These are phyloP conservation scores for Xylariales sp. DNA, from an alignment of 2,329 filamentous ascomycete species.

Conservation along the genomic window DNA sequence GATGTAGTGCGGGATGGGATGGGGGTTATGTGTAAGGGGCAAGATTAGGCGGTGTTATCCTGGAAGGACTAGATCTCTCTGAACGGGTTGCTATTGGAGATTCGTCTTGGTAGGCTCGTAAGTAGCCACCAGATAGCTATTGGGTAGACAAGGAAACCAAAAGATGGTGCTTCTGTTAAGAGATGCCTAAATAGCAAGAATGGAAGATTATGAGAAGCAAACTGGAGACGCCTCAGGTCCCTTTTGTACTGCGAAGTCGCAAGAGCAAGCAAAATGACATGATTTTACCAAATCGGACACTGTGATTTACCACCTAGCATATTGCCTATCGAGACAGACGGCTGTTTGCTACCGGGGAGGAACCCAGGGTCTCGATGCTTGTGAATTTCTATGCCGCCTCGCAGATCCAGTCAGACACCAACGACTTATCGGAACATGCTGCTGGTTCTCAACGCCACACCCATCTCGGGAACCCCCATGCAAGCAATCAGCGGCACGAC, in stretches of 20 bases:
- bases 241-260: too few species aligned
- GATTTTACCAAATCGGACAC: too few species aligned
- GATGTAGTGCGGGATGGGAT: slow-evolving; percentile 26
- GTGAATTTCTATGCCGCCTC: slow-evolving; percentile 12
- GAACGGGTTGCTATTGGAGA: background rate
- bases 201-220: slow-evolving; percentile 3
- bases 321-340: too few species aligned
- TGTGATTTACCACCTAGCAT: too few species aligned
- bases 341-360: too few species aligned
- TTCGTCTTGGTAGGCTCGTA: background rate
- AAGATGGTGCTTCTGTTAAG: background rate
- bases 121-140: background rate
- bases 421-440: too few species aligned
- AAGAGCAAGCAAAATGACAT: too few species aligned
- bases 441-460: too few species aligned
- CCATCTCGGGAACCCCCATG: slow-evolving; percentile 33
- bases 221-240: slow-evolving; percentile 14
- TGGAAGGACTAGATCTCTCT: too few species aligned
- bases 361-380: slow-evolving; percentile 10
- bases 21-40: too few species aligned
- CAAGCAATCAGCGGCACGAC: slow-evolving; percentile 27
- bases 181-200: background rate
- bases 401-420: slow-evolving; percentile 31
- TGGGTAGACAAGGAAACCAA: background rate
- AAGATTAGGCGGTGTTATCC: too few species aligned